These are phyloP conservation scores for Hypoxylon sp. DNA, from an alignment of 2,329 filamentous ascomycete species.

Conservation along the genomic window DNA sequence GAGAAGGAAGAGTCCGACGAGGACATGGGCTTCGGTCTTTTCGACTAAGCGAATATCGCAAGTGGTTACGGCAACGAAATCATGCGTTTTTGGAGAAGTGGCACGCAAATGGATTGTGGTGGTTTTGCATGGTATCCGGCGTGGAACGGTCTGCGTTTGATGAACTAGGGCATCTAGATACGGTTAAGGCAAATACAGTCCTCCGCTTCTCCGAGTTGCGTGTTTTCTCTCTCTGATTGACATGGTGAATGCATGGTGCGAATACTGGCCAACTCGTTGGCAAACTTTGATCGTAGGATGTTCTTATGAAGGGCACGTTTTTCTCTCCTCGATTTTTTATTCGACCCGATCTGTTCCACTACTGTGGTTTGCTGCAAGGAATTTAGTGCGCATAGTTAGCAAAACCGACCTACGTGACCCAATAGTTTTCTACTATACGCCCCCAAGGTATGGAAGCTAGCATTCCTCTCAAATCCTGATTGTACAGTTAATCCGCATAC, in stretches of 20 bases:
- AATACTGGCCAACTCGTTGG: background rate
- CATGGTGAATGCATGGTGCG: slow-evolving; percentile 12
- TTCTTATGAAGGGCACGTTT: background rate
- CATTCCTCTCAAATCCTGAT: background rate
- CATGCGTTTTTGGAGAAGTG: slow-evolving; percentile 49
- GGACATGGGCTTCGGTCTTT: slow-evolving; percentile 83
- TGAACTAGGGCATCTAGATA: slow-evolving; percentile 47
- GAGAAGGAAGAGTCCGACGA: slow-evolving; percentile 80
- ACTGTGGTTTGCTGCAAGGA: background rate
- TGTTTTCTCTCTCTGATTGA: background rate
- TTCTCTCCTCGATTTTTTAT: background rate
- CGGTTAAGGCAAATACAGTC: slow-evolving; percentile 49
- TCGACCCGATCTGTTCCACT: background rate
- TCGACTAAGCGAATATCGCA: slow-evolving; percentile 71
- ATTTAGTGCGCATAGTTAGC: background rate
- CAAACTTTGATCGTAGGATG: background rate
- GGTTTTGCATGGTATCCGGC: slow-evolving; percentile 52
- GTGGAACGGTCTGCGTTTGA: slow-evolving; percentile 51
- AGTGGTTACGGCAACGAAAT: slow-evolving; percentile 46
- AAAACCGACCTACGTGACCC: background rate
- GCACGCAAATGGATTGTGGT: slow-evolving; percentile 49
- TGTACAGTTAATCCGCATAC: background rate
- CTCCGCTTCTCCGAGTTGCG: slow-evolving; percentile 44
- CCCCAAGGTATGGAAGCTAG: background rate
- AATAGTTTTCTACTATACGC: background rate